Base-by-base conservation (phyloP, 495 filamentous ascomycete species). In the Daldinia concentrica region DNA sequence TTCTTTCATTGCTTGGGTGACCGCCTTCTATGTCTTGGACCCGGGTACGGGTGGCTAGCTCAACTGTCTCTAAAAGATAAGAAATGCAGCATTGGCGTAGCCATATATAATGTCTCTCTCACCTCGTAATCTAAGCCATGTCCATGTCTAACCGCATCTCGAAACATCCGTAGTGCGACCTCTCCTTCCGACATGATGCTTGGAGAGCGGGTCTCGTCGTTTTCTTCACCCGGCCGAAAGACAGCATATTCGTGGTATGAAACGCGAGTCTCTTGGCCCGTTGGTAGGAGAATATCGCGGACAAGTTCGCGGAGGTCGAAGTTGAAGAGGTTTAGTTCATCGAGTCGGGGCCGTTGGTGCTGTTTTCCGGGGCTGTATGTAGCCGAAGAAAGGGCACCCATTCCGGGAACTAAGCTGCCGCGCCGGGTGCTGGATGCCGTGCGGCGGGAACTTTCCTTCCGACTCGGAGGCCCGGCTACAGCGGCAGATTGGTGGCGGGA, bases 231-330 rank as follows among this genome's bases (percentile, higher is more conserved):
- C 6, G 68, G 70, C 41, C 58, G 65, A 41, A 78, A 79, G 17
- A 76, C 74, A 54, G 76, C 77, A 37, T 78, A 79, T 39, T 79
- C 77, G 34, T 78, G 77, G 30, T 79, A 79, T 14, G 73, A 76
- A 32, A 77, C 75, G 6, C 56, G 62, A 32, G 72, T 77, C 34
- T 75, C 66, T 2, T 66, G 66, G 15, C 66, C 63, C 19, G 41
- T 56, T 3, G 65, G 64, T 30, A 75, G 64, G 11, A 75, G 43
- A 27, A 71, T 45, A 12, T 73, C 69, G 27, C 60, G 58, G 27
- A 63, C 69, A 6, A 77, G 64, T 14, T 75, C 72, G 32, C 69
- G 69, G 15, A 75, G 69, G 43, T 74, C 75, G 32, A 77, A 77
- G 27, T 64, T 72, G 64, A 77, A 77, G 2, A 77, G 62, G 34